Evolutionary conservation across 495 filamentous ascomycete species (phyloP), one percentile per base, ranked within the genome.

Genomic region (Neurospora sp.): DNA sequence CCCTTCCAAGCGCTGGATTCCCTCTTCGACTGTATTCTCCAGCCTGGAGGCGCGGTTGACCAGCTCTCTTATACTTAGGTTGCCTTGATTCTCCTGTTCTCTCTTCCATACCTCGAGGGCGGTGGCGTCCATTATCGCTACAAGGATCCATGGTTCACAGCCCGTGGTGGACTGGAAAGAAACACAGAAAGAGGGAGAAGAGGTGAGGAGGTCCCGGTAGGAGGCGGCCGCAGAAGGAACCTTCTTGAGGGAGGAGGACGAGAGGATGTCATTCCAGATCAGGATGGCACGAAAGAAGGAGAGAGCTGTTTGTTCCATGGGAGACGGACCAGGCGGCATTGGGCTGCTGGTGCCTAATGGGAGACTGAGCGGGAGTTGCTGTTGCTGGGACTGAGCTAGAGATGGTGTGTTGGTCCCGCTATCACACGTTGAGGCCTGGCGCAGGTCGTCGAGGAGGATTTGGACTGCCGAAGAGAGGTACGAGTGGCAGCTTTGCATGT

Each of bases 401-500:
- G 54, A 62, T 4, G 12, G 14, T 35, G 54, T 9, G 27, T 16
- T 35, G 27, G 2, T 27, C 14, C 54, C 54, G 54, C 12, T 35
- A 27, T 62, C 54, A 62, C 12, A 7, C 54, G 12, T 18, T 31
- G 54, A 35, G 54, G 27, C 23, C 54, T 35, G 54, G 54, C 27
- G 54, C 14, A 62, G 7, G 4, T 69, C 31, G 10, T 70, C 49
- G 8, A 73, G 18, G 20, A 73, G 72, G 18, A 39, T 37, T 18
- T 42, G 46, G 20, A 62, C 72, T 39, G 72, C 72, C 18, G 54
- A 35, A 62, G 31, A 18, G n/a, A 73, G 39, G 72, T 73, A 73
- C 5, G 72, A 73, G 14, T 70, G 72, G 54, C 72, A 73, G n/a
- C 72, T 73, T 38, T 73, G 72, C 72, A 70, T 70, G 38, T 73